Conservation (phyloP, 2,329 filamentous ascomycete genomes). For the Beauveria caledonica region DNA sequence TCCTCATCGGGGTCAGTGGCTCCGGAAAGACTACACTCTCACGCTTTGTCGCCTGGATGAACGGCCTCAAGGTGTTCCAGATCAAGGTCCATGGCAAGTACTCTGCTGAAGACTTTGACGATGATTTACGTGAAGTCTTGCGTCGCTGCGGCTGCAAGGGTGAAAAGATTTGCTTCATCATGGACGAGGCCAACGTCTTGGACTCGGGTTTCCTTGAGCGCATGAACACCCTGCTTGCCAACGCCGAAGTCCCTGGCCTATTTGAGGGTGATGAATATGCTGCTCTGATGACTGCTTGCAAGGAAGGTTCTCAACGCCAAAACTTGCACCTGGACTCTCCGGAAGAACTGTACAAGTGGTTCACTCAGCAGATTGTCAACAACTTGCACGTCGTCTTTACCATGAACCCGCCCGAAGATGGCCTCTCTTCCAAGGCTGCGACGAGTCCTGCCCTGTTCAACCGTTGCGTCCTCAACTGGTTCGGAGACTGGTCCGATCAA, state of each 20-base stretch:
- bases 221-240: constrained; percentile 98
- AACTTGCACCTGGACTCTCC: constrained; percentile 92
- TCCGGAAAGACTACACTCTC: constrained; percentile 98
- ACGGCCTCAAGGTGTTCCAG: constrained; percentile 96
- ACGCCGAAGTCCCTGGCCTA: constrained; percentile 96
- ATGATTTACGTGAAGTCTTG: constrained; percentile 89
- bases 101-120: constrained; percentile 96
- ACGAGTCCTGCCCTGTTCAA: constrained; percentile 99
- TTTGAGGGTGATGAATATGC: constrained; percentile 99
- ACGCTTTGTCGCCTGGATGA: constrained; percentile 99
- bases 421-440: constrained; percentile 88
- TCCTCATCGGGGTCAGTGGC: constrained; percentile 95
- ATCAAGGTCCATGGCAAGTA: constrained; percentile 99
- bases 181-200: constrained; percentile 98
- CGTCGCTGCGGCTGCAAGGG: constrained; percentile 93
- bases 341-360: constrained; percentile 99
- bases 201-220: constrained; percentile 98
- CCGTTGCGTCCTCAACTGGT: constrained; percentile 99
- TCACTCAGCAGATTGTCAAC: constrained; percentile 97
- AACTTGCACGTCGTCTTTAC: constrained; percentile 99
- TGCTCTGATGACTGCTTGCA: constrained; percentile 98
- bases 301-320: constrained; percentile 94
- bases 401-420: constrained; percentile 97
- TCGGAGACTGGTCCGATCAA: constrained; percentile 99
- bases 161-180: constrained; percentile 99